These are phyloP conservation scores for Grigorovia transvaalensis DNA, from an alignment of 805 yeast genomes.

Conservation along the genomic window DNA sequence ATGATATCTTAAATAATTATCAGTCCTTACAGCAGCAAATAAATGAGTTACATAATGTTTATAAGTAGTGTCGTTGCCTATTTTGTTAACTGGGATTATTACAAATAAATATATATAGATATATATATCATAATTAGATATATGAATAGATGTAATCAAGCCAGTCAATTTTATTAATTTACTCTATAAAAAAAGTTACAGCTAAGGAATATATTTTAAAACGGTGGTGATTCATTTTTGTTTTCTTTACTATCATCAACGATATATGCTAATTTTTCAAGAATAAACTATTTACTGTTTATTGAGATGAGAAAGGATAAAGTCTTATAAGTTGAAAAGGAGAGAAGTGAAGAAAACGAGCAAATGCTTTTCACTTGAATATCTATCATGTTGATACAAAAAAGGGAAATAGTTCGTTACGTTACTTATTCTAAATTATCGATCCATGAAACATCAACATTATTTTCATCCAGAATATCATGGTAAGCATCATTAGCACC, in stretches of 20 bases:
- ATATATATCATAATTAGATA: neutral
- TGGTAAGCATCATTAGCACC: slow-evolving; percentile 38
- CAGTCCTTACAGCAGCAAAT: slow-evolving; percentile 63
- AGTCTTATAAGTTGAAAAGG: no score
- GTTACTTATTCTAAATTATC: slow-evolving; percentile 18
- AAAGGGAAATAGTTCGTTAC: neutral
- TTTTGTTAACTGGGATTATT: neutral
- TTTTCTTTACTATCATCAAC: neutral
- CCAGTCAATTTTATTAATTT: neutral
- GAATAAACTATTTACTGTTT: no score
- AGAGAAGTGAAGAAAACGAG: no score
- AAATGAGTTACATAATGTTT: slow-evolving; percentile 36
- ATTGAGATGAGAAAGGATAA: no score
- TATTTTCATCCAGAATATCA: slow-evolving; percentile 36
- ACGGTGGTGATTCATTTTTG: neutral
- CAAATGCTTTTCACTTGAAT: no score
- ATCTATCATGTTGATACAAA: neutral
- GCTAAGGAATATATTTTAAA: neutral
- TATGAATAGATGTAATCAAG: neutral
- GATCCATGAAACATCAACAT: slow-evolving; percentile 37
- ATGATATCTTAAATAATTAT: slow-evolving; percentile 48
- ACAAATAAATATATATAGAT: neutral
- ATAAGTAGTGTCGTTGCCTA: slow-evolving; percentile 5
- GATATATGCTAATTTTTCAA: no score
- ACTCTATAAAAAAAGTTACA: neutral